Base-by-base conservation (phyloP, 2,329 filamentous ascomycete species). In the Ophiostoma perfectum region DNA sequence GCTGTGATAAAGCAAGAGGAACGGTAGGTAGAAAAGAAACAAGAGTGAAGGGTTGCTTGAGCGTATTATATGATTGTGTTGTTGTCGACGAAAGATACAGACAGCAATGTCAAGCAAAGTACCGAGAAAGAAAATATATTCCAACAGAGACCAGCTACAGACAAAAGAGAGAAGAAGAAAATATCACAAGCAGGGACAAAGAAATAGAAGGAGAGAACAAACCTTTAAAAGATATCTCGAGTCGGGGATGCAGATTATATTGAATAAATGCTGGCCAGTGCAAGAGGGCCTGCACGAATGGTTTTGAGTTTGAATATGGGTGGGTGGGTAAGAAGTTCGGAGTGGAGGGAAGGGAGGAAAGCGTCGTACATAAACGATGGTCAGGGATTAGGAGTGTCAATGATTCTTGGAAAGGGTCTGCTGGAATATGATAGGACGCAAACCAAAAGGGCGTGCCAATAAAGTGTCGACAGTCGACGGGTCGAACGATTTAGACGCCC, bases 161-260 rank as follows among this genome's bases (percentile, higher is more conserved):
- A 86, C 83, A 78, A 80, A 77, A 75, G 72, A 39, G 78, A 74
- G 77, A 78, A 79, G 77, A 77, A 75, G 72, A 36, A 78, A 27
- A 27, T 27, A 75, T 77, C 38, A 63, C 27, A 27, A 27, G 27
- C 27, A 27, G 27, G 27, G 72, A 74, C 73, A 74, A 73, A 72
- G 72, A 45, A 78, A 74, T 77, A 81, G 75, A 77, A 74, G 49
- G n/a, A 74, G 49, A 66, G 44, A 60, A 47, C 58, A 64, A 60
- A 55, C 39, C 39, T 58, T 36, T 7, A 42, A n/a, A 38, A 42
- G 36, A 39, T 39, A 12, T 71, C 74, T 75, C 75, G 72, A 73
- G 72, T 71, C 77, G 78, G 80, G 81, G 80, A 77, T 76, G 75
- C 72, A 76, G 58, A 75, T 77, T 80, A 80, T 85, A 86, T 84